Conservation (phyloP, 2,329 filamentous ascomycete species). For the Penicillium sp. region DNA sequence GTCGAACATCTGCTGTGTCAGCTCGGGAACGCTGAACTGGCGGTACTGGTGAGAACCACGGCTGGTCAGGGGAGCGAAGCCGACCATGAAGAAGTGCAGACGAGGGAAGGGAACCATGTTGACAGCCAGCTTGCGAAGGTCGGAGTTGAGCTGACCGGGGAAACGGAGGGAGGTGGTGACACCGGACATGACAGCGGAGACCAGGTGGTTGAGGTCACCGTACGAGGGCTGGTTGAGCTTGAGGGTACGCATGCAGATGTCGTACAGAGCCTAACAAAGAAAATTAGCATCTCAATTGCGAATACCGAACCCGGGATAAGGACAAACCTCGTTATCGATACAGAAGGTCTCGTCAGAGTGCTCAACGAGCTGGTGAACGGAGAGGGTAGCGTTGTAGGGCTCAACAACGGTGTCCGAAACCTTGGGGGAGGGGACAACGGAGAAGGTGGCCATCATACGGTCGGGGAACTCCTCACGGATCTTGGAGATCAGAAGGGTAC, state of each 20-base stretch:
- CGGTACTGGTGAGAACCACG: conserved; percentile 92
- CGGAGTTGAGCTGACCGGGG: conserved; percentile 99
- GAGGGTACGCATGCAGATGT: conserved; percentile 99
- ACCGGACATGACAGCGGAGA: conserved; percentile 99
- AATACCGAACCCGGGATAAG: background rate
- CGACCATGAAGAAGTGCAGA: conserved; percentile 99
- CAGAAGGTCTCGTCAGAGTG: conserved; percentile 99
- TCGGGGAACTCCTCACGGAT: conserved; percentile 99
- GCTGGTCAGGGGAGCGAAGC: conserved; percentile 97
- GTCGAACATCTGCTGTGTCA: conserved; percentile 99
- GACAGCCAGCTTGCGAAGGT: conserved; percentile 97
- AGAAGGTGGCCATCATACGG: conserved; percentile 99
- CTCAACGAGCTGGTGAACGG: conserved; percentile 98
- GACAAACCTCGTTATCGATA: conserved; percentile 89
- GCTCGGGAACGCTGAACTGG: conserved; percentile 92
- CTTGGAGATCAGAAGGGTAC: conserved; percentile 99
- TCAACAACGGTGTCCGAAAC: conserved; percentile 99
- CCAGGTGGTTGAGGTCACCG: conserved; percentile 98
- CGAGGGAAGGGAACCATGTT: conserved; percentile 99
- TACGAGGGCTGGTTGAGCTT: conserved; percentile 99
- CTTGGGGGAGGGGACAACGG: conserved; percentile 97
- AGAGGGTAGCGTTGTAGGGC: conserved; percentile 99
- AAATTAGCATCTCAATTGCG: background rate
- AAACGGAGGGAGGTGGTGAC: conserved; percentile 98
- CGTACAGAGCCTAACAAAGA: conserved; percentile 74